A percentile compares a stretch with the other conserved stretches of the same genome.
These are phyloP conservation scores for Zygoascus biomembranicola DNA, from an alignment of 805 yeast genomes.

Conservation along the genomic window DNA sequence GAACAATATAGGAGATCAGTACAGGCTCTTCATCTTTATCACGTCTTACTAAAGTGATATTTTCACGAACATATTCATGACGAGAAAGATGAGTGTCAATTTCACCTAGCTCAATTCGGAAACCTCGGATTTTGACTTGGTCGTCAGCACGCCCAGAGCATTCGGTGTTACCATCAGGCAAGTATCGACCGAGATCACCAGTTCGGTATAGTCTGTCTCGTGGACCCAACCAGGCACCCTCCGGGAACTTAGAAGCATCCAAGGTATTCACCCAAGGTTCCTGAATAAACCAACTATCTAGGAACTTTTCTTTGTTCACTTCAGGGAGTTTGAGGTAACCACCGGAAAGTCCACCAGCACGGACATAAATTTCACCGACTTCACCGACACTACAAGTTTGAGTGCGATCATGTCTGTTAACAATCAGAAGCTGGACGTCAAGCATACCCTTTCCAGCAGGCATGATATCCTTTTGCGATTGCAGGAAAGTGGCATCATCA, in stretches of 20 bases:
- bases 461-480: conserved; percentile 85
- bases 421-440: conserved; percentile 89
- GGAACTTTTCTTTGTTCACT: conserved; percentile 76
- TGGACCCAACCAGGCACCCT: conserved; percentile 82
- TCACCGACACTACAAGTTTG: conserved; percentile 98
- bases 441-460: conserved; percentile 99
- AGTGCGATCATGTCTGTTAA: conserved; percentile 78
- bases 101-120: conserved; percentile 96
- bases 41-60: conserved; percentile 82
- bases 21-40: conserved; percentile 91
- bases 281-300: conserved; percentile 79
- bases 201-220: conserved; percentile 94
- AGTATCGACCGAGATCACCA: conserved; percentile 93
- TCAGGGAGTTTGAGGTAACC: conserved; percentile 92
- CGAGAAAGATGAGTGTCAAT: conserved; percentile 95
- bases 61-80: conserved; percentile 87
- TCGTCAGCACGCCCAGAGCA: conserved; percentile 99
- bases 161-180: conserved; percentile 96
- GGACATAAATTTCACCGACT: conserved; percentile 95
- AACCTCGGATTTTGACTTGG: conserved; percentile 96
- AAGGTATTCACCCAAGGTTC: conserved; percentile 43
- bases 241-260: neutral
- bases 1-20: conserved; percentile 85
- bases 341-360: conserved; percentile 97
- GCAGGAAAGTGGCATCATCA: conserved; percentile 63